phyloP scores from a whole-genome alignment of 1,284 basidiomycete genomes.

The Trametes pubescens region DNA sequence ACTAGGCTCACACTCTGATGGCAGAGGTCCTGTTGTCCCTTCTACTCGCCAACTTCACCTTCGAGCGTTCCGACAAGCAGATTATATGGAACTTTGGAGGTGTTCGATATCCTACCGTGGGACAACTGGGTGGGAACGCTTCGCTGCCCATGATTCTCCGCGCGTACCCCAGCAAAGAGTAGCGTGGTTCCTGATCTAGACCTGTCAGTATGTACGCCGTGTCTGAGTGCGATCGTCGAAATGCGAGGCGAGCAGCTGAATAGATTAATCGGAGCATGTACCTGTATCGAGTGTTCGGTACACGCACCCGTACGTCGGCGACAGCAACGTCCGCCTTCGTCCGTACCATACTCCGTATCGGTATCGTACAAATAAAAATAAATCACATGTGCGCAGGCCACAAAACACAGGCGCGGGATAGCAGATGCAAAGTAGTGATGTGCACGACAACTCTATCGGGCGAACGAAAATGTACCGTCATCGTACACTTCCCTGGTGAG shows the following conservation, averaged over 20 bases:
- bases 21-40: constrained; percentile 29
- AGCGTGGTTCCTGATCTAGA: neutral
- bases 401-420: neutral
- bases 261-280: constrained; percentile 9
- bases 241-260: neutral
- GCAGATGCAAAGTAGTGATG: neutral
- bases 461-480: constrained; percentile 1
- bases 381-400: constrained; percentile 2
- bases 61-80: constrained; percentile 27
- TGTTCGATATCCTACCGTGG: constrained; percentile 35
- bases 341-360: constrained; percentile 16
- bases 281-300: constrained; percentile 7
- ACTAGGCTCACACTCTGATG: neutral
- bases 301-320: neutral
- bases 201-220: too few species aligned
- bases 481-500: constrained; percentile 13
- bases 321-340: constrained; percentile 7
- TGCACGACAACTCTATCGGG: neutral
- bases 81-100: constrained; percentile 36
- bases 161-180: constrained; percentile 2
- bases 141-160: constrained; percentile 30
- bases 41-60: constrained; percentile 27
- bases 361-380: constrained; percentile 24
- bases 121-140: constrained; percentile 19
- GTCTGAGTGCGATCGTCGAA: too few species aligned